Evolutionary conservation across 2,329 filamentous ascomycete species (phyloP), one percentile per base, ranked within the genome.

Genomic region (Zasmidium angulare): DNA sequence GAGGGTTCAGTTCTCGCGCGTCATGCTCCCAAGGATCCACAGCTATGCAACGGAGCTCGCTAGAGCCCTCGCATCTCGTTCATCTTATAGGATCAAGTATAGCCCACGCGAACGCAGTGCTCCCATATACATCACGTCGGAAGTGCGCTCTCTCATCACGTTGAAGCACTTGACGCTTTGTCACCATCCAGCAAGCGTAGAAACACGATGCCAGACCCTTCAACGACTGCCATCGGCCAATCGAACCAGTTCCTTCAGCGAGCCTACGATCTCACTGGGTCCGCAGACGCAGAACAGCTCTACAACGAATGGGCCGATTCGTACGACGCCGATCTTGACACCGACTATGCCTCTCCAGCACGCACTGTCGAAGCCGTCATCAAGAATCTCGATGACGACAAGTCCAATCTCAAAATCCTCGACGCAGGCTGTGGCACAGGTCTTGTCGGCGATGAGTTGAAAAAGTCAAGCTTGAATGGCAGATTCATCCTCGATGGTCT

Each of bases 351-450:
- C n/a, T 62, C 59, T 3, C 62, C 62, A 4, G 46, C 51, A 12
- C 43, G 51, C 19, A 52, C 60, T 9, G 60, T 62, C 9, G 52
- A 59, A 31, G 59, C 61, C 1, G 26, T 59, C 3, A 12, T 50
- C 24, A 46, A 40, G 9, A 10, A 59, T 24, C 22, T 46, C 46
- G 11, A 21, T 43, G 49, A 19, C 24, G 26, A 3, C 43, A 21
- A n/a, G 23, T 29, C 11, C 29, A 31, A 53, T 12, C 29, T 63
- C 14, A 47, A 47, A 1, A 56, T 65, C 29, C 51, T 63, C 46
- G 61, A 65, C 14, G 61, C 61, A 14, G 63, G 63, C 14, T 65
- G 61, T 19, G 61, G 63, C 3, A 65, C 63, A 1, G 61, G 63
- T 14, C 50, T 61, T 4, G 61, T 63, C 12, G 60, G 58, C 2